These are phyloP conservation scores for Elasticomyces elasticus DNA, from an alignment of 495 filamentous ascomycete genomes.

Conservation along the genomic window DNA sequence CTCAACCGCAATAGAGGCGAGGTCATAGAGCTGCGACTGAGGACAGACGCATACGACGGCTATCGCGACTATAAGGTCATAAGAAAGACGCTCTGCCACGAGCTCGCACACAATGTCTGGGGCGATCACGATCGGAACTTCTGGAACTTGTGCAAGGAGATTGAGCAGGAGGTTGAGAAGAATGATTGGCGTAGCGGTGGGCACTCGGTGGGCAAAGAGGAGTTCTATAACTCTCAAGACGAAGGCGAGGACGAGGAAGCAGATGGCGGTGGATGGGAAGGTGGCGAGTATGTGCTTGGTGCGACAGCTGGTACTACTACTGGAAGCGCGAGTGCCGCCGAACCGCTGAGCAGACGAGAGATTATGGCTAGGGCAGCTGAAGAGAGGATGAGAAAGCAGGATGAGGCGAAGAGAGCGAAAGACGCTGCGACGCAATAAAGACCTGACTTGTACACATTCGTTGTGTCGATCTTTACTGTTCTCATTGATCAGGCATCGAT, in stretches of 20 bases:
- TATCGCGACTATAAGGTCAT: slow-evolving; percentile 87
- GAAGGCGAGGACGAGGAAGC: slow-evolving; percentile 43
- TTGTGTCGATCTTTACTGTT: too few relatives aligned
- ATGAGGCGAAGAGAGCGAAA: slow-evolving; percentile 24
- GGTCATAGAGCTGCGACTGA: slow-evolving; percentile 79
- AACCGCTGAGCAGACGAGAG: slow-evolving; percentile 49
- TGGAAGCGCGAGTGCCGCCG: slow-evolving; percentile 11
- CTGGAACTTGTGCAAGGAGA: slow-evolving; percentile 74
- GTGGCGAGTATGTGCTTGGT: slow-evolving; percentile 79
- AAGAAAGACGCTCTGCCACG: slow-evolving; percentile 84
- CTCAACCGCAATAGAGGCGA: slow-evolving; percentile 82
- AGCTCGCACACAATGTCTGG: slow-evolving; percentile 85
- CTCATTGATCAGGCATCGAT: too few relatives aligned
- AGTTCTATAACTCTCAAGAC: slow-evolving; percentile 61
- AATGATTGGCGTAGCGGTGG: slow-evolving; percentile 69
- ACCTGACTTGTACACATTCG: too few relatives aligned
- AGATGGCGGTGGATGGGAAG: slow-evolving; percentile 78
- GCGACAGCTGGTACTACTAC: slow-evolving; percentile 29
- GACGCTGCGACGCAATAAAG: background rate
- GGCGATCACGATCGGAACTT: slow-evolving; percentile 75
- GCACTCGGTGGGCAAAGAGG: slow-evolving; percentile 49
- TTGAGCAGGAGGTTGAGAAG: slow-evolving; percentile 75
- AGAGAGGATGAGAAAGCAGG: slow-evolving; percentile 54
- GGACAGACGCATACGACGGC: slow-evolving; percentile 90
- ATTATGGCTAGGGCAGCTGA: slow-evolving; percentile 66